These are phyloP conservation scores for Penicillium sp. DNA, from an alignment of 2,329 filamentous ascomycete genomes.

Conservation along the genomic window DNA sequence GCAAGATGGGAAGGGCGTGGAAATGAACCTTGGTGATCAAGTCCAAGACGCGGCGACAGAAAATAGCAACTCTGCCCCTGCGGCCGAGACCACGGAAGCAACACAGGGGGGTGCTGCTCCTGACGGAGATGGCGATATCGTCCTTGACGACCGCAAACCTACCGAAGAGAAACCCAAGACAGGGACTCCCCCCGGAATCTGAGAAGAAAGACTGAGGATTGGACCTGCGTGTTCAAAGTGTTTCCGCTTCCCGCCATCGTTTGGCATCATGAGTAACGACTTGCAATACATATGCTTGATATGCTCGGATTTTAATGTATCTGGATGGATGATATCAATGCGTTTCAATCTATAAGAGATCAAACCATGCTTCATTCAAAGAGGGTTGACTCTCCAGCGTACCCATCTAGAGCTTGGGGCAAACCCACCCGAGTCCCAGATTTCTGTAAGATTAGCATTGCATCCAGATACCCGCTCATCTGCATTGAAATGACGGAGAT, in stretches of 20 bases:
- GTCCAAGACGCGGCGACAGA: constrained; percentile 4
- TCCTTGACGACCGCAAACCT: constrained; percentile 31
- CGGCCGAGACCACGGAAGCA: constrained; percentile 7
- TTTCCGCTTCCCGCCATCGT: constrained; percentile 8
- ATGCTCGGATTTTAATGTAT: constrained; percentile 1
- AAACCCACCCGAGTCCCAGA: constrained; percentile 6
- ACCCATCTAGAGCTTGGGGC: constrained; percentile 7
- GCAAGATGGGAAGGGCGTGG: constrained; percentile 52
- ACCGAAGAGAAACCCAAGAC: constrained; percentile 15
- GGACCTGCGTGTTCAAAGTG: not conserved
- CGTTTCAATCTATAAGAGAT: not conserved
- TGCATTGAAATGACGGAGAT: not conserved
- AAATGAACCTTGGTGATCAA: constrained; percentile 34
- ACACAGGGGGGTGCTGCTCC: constrained; percentile 9
- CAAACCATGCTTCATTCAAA: not conserved
- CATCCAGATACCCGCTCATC: constrained; percentile 24
- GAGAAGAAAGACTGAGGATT: constrained; percentile 11
- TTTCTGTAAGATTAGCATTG: constrained; percentile 17
- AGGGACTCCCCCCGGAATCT: too few species aligned
- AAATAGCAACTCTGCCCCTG: not conserved
- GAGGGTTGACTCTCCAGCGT: constrained; percentile 5
- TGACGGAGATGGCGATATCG: constrained; percentile 38
- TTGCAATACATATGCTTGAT: constrained; percentile 14
- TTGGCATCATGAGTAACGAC: constrained; percentile 24
- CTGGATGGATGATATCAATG: constrained; percentile 10